A percentile compares a stretch with the other conserved stretches of the same genome.
These are phyloP conservation scores for Beauveria asiatica DNA, from an alignment of 2,329 filamentous ascomycete species.

Conservation along the genomic window DNA sequence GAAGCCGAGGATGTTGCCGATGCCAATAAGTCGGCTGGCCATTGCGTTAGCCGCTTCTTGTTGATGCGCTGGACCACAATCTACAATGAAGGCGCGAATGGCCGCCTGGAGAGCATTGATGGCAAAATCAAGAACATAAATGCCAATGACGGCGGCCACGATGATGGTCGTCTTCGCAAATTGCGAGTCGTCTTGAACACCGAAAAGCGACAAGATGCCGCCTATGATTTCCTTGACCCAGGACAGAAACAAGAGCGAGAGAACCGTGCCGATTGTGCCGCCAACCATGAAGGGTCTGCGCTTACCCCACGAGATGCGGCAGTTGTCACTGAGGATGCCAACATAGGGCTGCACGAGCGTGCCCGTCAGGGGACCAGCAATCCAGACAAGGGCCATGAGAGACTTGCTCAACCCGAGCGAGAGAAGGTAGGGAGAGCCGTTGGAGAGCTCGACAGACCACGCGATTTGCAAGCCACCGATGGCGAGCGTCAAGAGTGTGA, in stretches of 20 bases:
- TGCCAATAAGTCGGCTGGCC: conserved; percentile 76
- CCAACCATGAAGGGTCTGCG: conserved; percentile 74
- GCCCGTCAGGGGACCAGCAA: conserved; percentile 70
- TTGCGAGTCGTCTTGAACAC: conserved; percentile 55
- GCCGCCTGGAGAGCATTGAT: conserved; percentile 96
- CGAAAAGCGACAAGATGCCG: conserved; percentile 60
- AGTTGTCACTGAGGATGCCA: conserved; percentile 73
- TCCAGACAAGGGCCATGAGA: conserved; percentile 76
- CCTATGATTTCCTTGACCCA: conserved; percentile 68
- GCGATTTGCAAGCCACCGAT: conserved; percentile 88
- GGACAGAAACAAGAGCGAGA: conserved; percentile 60
- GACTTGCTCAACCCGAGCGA: conserved; percentile 78
- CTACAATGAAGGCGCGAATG: conserved; percentile 86
- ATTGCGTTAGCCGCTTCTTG: conserved; percentile 92
- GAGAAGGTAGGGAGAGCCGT: conserved; percentile 77
- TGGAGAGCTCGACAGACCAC: conserved; percentile 91
- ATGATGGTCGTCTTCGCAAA: conserved; percentile 61
- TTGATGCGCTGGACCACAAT: conserved; percentile 85
- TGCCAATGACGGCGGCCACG: conserved; percentile 70
- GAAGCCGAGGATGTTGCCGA: conserved; percentile 88
- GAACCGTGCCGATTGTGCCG: conserved; percentile 57
- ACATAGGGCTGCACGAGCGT: conserved; percentile 76
- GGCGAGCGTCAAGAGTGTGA: conserved; percentile 76
- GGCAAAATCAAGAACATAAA: conserved; percentile 87
- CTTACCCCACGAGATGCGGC: conserved; percentile 65